Evolutionary conservation across 495 filamentous ascomycete genomes (phyloP).

Genomic region (Haplographium delicatum): DNA sequence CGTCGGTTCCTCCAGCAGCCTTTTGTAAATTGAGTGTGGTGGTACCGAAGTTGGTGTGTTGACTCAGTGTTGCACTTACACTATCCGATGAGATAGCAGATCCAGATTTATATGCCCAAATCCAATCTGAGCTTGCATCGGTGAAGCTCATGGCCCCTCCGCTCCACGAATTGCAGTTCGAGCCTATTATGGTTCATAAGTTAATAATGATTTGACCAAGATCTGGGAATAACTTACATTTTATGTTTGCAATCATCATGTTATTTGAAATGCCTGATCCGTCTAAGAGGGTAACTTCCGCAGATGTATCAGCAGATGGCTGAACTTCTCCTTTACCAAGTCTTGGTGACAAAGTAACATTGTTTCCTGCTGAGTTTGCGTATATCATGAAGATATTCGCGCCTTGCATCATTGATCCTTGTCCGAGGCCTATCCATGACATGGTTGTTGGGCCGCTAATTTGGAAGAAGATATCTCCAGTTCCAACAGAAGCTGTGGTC

Average conservation of each 20-base stretch:
- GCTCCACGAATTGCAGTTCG: constrained; percentile 43
- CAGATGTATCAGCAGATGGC: constrained; percentile 47
- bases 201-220: too few species aligned
- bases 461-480: constrained; percentile 61
- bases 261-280: constrained; percentile 52
- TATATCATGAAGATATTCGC: constrained; percentile 68
- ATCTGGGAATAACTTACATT: constrained; percentile 7
- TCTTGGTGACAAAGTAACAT: constrained; percentile 64
- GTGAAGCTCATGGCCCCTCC: constrained; percentile 20
- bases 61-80: constrained; percentile 40
- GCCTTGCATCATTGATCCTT: constrained; percentile 56
- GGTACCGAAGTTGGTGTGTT: constrained; percentile 52
- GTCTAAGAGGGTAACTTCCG: constrained; percentile 49
- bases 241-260: constrained; percentile 61
- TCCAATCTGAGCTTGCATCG: constrained; percentile 49
- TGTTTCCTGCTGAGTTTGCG: constrained; percentile 42
- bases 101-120: constrained; percentile 61
- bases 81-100: constrained; percentile 49
- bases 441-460: constrained; percentile 53
- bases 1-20: constrained; percentile 31
- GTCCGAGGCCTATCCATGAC: constrained; percentile 62
- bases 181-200: constrained; percentile 25
- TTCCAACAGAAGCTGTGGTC: constrained; percentile 31
- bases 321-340: constrained; percentile 44
- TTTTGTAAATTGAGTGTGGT: constrained; percentile 50